Base-by-base conservation (phyloP, 257 asterid species). In the Apocynum venetum region DNA sequence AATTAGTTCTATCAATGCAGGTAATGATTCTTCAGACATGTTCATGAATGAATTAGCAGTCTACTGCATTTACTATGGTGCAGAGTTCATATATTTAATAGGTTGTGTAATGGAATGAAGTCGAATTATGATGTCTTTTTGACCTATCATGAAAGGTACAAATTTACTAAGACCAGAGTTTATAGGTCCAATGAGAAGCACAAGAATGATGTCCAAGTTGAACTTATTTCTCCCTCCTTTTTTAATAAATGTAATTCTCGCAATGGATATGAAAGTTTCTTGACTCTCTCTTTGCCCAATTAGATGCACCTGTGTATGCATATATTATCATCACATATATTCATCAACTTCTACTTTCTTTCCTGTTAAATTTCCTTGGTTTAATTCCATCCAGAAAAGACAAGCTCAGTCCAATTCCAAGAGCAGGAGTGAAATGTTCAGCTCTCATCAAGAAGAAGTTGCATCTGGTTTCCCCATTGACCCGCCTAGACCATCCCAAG, bases 391-490 rank as follows among this genome's bases (percentile, higher is more conserved):
- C 78, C 96, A 93, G 99, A 96, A 88, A 85, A 86, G 98, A 75
- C 93, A 87, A 36, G 86, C 88, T 59, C 96, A 91, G 75, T 75
- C 96, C 66, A 93, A 85, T 88, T 81, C 93, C 72, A 96, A 90
- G 88, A 93, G 99, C 90, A 88, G 99, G 87, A 96, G 98, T 79
- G 99, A 96, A 87, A 91, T 93, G 90, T 96, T 93, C 89, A 91
- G 73, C 82, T 86, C 99, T 81, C 96, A 92, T 75, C 96, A 87
- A 0, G 99, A 93, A 82, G 97, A 95, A 77, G 92, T 82, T 73
- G 97, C 98, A 60, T 91, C 98, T 19, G 98, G 98, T 81, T 93
- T 95, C 79, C 99, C 98, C 15, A 93, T 96, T 64, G 97, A 96
- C 75, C 99, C 98, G 19, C 99, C 97, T 14, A 83, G 96, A 79